Conservation (phyloP, 2,329 filamentous ascomycete species). For the Cryphonectria nitschkei region DNA sequence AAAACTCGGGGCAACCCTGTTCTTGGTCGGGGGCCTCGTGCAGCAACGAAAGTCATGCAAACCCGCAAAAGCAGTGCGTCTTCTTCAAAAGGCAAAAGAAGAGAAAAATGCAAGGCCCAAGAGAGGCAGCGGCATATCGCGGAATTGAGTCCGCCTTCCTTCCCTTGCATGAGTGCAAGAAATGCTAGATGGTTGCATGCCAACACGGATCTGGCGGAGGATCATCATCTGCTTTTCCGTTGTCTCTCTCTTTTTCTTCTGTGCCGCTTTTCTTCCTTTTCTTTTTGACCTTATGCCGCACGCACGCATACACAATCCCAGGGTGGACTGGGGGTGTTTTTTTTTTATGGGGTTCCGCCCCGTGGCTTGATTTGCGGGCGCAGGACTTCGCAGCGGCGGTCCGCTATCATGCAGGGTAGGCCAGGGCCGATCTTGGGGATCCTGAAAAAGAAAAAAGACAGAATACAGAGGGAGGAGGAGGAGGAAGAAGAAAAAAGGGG, state of each 20-base stretch:
- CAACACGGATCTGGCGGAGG: not conserved
- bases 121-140: not conserved
- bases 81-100: not conserved
- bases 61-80: not conserved
- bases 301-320: not conserved
- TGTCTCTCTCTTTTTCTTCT: not conserved
- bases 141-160: slow-evolving; percentile 2
- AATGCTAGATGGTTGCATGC: not conserved
- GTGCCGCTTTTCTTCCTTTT: not conserved
- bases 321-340: not conserved
- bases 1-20: too few relatives aligned
- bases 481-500: not conserved
- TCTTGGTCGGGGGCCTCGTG: too few relatives aligned
- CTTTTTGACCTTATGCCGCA: not conserved
- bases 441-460: too few relatives aligned
- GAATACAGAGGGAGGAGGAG: not conserved
- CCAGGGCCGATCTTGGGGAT: not conserved
- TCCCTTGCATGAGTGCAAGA: not conserved
- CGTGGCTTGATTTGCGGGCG: slow-evolving; percentile 15
- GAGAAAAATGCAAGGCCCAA: not conserved
- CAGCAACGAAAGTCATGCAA: not conserved
- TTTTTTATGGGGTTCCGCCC: not conserved
- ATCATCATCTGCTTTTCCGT: not conserved
- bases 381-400: slow-evolving; percentile 14
- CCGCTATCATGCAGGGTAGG: not conserved